Evolutionary conservation across 2,329 filamentous ascomycete species (phyloP).

Genomic region (Pseudopyrenochaeta lycopersici): DNA sequence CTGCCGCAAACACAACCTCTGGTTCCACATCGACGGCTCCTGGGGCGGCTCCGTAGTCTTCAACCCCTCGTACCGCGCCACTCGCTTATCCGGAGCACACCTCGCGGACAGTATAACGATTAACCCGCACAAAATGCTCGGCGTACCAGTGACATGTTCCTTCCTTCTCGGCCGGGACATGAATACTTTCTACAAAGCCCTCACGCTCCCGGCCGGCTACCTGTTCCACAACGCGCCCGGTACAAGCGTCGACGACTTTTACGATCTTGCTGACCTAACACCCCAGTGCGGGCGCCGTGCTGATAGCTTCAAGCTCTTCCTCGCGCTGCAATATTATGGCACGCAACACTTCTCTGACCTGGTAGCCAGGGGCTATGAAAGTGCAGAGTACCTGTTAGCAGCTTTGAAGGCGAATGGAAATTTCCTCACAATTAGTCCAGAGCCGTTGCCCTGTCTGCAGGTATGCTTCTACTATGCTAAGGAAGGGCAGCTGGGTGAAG

Average conservation of each 20-base stretch:
- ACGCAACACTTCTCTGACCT: slow-evolving; percentile 72
- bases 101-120: slow-evolving; percentile 84
- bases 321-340: slow-evolving; percentile 92
- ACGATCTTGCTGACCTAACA: slow-evolving; percentile 91
- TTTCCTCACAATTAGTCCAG: slow-evolving; percentile 76
- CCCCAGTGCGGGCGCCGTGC: slow-evolving; percentile 90
- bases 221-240: slow-evolving; percentile 55
- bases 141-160: slow-evolving; percentile 87
- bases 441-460: slow-evolving; percentile 83
- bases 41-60: slow-evolving; percentile 92
- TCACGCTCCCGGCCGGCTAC: slow-evolving; percentile 87
- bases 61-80: slow-evolving; percentile 61
- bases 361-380: slow-evolving; percentile 73
- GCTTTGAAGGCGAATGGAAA: slow-evolving; percentile 65
- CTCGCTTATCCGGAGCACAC: slow-evolving; percentile 74
- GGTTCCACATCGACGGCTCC: slow-evolving; percentile 91
- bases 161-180: slow-evolving; percentile 85
- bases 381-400: slow-evolving; percentile 73
- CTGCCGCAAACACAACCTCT: slow-evolving; percentile 76
- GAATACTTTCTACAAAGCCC: slow-evolving; percentile 79
- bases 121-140: slow-evolving; percentile 98
- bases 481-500: slow-evolving; percentile 58
- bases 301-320: slow-evolving; percentile 85
- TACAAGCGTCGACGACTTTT: slow-evolving; percentile 62
- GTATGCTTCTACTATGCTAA: slow-evolving; percentile 91